These are phyloP conservation scores for Naegleria fowleri DNA, from an alignment of 208 protist genomes.

Conservation along the genomic window DNA sequence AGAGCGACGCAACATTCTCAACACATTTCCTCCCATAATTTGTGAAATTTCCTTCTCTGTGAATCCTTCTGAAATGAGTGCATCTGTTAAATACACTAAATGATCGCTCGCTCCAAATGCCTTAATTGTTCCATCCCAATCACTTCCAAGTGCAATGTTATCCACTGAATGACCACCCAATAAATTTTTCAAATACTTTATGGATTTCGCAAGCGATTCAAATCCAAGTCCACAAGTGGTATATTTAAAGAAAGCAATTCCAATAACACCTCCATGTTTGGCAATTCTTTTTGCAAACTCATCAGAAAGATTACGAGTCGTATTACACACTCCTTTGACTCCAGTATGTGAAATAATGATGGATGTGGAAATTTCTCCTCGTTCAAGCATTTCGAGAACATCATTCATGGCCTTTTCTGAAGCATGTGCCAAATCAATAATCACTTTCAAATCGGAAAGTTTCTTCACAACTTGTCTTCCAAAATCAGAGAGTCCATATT, in stretches of 20 bases:
- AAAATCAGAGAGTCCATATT: conserved; percentile 10
- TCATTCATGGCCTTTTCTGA: not conserved
- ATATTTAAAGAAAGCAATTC: not conserved
- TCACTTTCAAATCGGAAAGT: not conserved
- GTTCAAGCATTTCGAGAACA: not conserved
- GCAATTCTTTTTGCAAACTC: not conserved
- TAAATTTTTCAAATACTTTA: not conserved
- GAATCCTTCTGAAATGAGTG: not conserved
- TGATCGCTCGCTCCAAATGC: not conserved
- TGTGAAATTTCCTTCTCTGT: not conserved
- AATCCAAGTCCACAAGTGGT: not conserved
- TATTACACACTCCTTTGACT: not conserved
- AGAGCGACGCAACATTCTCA: not conserved
- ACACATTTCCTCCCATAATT: conserved; percentile 18
- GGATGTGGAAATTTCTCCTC: not conserved
- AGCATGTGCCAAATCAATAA: conserved; percentile 16
- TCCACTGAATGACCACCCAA: not conserved
- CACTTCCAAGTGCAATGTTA: not conserved
- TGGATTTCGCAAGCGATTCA: not conserved
- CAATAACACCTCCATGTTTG: not conserved
- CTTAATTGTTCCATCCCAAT: not conserved
- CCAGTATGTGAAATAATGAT: not conserved
- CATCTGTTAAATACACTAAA: not conserved
- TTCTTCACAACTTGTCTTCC: not conserved
- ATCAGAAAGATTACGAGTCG: not conserved